Base-by-base conservation (phyloP, 768 basidiomycete species). In the Agrocybe chaxingu region DNA sequence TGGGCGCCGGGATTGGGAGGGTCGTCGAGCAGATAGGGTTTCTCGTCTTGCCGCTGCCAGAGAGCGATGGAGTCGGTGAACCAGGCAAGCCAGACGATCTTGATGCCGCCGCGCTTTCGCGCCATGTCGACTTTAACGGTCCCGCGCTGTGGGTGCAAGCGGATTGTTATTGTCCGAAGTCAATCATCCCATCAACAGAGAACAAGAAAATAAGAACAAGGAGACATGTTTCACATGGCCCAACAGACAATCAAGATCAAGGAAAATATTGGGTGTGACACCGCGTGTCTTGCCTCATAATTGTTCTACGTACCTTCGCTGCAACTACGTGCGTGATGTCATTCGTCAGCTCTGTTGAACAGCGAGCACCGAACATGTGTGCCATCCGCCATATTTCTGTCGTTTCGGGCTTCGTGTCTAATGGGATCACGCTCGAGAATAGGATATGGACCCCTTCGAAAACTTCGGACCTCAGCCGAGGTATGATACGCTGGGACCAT, bases 381-480 rank as follows among this genome's bases (percentile, higher is more conserved):
- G 96, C 92, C 64, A 87, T 76, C 57, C 81, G 77, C 92, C 92
- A 96, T 44, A 92, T 82, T 59, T 93, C 92, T 45, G 80, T 89
- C 42, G 76, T 74, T 65, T 93, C 86, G 34, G 92, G 88, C 49
- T 71, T 75, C 3, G 83, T 85, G 59, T 92, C 87, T n/a, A 95
- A 79, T 3, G 96, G 94, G 49, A 98, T 94, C 36, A 99, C 84
- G 50, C 94, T 92, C 1, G 96, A 98, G 69, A 99, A 98, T 33
- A 96, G 75, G 31, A 99, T 79, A 61, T 89, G 82, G 29, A 86
- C 78, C 29, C 88, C 90, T 33, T 78, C 76, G n/a, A 98, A 76
- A 0, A 91, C 87, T 57, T 82, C 78, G 18, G 74, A 63, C 47
- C 96, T 87, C 66, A 96, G 77, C 47, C 75, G 72, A 10, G 92